Base-by-base conservation (phyloP, 2,329 filamentous ascomycete genomes). In the Nemania sp. region DNA sequence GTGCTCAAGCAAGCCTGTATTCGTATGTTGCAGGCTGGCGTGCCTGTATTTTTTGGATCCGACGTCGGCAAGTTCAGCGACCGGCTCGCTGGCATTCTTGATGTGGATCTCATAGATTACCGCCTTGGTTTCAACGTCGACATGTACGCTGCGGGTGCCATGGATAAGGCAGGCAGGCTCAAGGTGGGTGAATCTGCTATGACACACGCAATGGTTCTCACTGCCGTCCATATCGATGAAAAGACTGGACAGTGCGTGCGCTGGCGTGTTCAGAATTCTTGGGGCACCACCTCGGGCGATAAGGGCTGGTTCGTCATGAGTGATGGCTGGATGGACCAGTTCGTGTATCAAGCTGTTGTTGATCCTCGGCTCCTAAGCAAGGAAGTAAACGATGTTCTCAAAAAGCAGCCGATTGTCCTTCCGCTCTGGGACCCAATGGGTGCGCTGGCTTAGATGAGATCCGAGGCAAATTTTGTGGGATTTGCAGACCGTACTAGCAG, bases 121-220 rank as follows among this genome's bases (percentile, higher is more conserved):
- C 82, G 88, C 63, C 81, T 95, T 1, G 91, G 89, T n/a, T 91
- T 96, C 72, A 90, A 91, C 64, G 80, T 91, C 56, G 79, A 78
- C 50, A 77, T 95, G 20, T 78, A 93, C 41, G 57, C 58, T 1
- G 48, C 47, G 1, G 43, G 9, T 7, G 84, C 82, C 15, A 80
- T 95, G 81, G 83, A 76, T 65, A 96, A 96, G 73, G 87, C 88
- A 1, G 81, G 90, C 64, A 77, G 91, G 3, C 75, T 96, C 40
- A 77, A 81, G 64, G 86, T 86, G 0, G 85, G 89, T 9, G 91
- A 95, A 73, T 87, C 82, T 49, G 80, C 83, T 45, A 95, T 96
- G 91, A 96, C 91, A 1, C 91, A 96, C 66, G 91, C 91, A 4
- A 96, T 96, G 91, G 90, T 95, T 0, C 73, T 96, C 57, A 96